Percentiles rank a stretch among this genome's conserved stretches.
These are phyloP conservation scores for Rugosomyces carneus DNA, from an alignment of 1,284 basidiomycete genomes.

Conservation along the genomic window DNA sequence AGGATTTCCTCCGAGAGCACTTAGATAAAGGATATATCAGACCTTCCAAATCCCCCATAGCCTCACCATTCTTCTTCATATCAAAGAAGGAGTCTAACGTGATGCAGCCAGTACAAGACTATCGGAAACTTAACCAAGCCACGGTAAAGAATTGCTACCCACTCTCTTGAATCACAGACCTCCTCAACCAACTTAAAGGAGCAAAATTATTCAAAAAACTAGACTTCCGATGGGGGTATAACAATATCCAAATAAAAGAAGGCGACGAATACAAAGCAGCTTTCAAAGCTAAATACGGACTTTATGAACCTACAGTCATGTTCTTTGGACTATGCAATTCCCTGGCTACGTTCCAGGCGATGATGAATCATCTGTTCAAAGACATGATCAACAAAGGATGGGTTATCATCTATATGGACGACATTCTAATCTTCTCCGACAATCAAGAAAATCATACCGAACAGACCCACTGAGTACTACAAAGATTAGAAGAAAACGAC, in stretches of 20 bases:
- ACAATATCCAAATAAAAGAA: neutral
- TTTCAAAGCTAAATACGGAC: conserved; percentile 26
- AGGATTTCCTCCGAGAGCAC: neutral
- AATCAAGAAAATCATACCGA: neutral
- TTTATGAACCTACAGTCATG: conserved; percentile 29
- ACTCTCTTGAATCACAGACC: neutral
- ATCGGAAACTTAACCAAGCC: neutral
- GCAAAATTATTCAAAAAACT: conserved; percentile 1
- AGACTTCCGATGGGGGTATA: conserved; percentile 4
- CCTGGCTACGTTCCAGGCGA: conserved; percentile 24
- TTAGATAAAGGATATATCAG: conserved; percentile 10
- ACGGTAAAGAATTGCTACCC: conserved; percentile 1
- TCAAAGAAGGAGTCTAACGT: neutral
- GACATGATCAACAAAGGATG: conserved; percentile 18
- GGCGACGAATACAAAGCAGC: conserved; percentile 29
- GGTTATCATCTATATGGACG: conserved; percentile 18
- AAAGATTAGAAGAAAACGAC: neutral
- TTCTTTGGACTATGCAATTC: conserved; percentile 29
- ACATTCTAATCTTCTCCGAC: conserved; percentile 11
- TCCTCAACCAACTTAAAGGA: neutral
- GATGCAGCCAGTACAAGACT: neutral
- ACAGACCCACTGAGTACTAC: neutral
- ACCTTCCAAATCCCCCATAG: neutral
- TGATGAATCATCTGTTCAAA: conserved; percentile 22
- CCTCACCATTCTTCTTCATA: neutral